Base-by-base conservation (phyloP, 768 basidiomycete species). In the Pulveroboletus sp. region DNA sequence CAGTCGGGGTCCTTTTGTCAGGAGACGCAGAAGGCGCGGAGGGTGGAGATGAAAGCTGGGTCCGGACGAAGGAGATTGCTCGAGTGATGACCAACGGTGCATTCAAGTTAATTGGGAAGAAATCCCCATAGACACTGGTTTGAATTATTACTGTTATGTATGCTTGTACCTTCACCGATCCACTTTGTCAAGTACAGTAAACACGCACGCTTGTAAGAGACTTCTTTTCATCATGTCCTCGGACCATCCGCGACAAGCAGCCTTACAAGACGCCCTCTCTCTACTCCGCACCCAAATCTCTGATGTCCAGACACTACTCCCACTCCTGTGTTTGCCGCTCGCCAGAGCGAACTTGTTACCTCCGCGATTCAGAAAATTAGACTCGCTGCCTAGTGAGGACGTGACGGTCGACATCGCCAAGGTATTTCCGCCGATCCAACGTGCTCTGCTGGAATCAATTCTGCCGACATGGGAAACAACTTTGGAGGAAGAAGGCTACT, bases 41-140 rank as follows among this genome's bases (percentile, higher is more conserved):
- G 24, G 72, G 68, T 51, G 75, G 73, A 7, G 66, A 63, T 14
- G 57, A 57, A 20, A 63, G 64, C 35, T 82, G 81, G 82, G 65
- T 77, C 9, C 57, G 63, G 41, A 76, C 73, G 1, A 76, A 72
- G 3, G 69, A 69, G 13, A 58, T 63, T 39, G 79, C 74, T 2
- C 71, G 61, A 45, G 82, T 83, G 50, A 74, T 79, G 67, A 76
- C 81, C 22, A 88, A 86, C 60, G 87, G 87, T 0, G 75, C 85
- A 8, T 87, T 90, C 68, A 69, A 60, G 37, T 50, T 72, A 37
- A 30, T 63, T 42, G 59, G 54, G 34, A 51, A 46, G 35, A 45
- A 44, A 35, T 49, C 43, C 8, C 38, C 53, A 51, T 37, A 29
- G 11, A 43, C 22, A 45, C 23, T 37, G 22, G 27, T 5, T n/a